Base-by-base conservation (phyloP, 139 green algal species). In the Chloropicon primus region DNA sequence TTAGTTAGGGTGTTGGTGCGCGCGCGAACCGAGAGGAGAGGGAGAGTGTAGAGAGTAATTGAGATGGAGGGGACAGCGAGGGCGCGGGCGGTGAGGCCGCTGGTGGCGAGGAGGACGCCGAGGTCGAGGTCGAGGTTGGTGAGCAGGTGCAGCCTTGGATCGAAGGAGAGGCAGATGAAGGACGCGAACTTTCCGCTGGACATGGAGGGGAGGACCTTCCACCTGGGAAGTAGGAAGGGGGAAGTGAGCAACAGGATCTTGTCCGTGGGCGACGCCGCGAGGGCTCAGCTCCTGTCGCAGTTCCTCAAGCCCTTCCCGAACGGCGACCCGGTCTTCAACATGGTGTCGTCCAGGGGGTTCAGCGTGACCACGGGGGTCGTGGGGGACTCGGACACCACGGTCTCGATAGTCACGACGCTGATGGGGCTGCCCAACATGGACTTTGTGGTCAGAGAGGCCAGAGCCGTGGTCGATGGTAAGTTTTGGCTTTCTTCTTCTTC, bases 371-470 rank as follows among this genome's bases (percentile, higher is more conserved):
- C 88, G 78, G 86, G 84, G 84, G 71, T 53, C 72, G 54, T 21
- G 26, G 80, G 80, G n/a, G 91, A 85, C 41, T 24, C 86, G 21
- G 85, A 85, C 53, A 74, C 77, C 2, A 85, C 87, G 24, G 82
- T 94, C 5, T 86, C 79, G 81, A 91, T 94, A 78, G 79, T 93
- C 2, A 87, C 79, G 77, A 91, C 86, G 0, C 82, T 88, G 72
- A 94, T 94, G 90, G 90, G 90, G 1, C 82, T 89, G 72, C 81
- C 89, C 26, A 94, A 93, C 81, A 89, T 89, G 75, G 87, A 91
- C 82, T 89, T 91, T 81, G 80, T 88, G 10, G 77, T 87, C 24
- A 77, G 88, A 0, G 89, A 92, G 77, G 83, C 74, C 26, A 78
- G 85, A 0, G 87, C 87, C 2, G 86, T 91, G 25, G 84, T 89